Evolutionary conservation across 176 grass and related monocot genomes (phyloP), one percentile per base, ranked within the genome.

Genomic region (Cenchrus purpureus): DNA sequence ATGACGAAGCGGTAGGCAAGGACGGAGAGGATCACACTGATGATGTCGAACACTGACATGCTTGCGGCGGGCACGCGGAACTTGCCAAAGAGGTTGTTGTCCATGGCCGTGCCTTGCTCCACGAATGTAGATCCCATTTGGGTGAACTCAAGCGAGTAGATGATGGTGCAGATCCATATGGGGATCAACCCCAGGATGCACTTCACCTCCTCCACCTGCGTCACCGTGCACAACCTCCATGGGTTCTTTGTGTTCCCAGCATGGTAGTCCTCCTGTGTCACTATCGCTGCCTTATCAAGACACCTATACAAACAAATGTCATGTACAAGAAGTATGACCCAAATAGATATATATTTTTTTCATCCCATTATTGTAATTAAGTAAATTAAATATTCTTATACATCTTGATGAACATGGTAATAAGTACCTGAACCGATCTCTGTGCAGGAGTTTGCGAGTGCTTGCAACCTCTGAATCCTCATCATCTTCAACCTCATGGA

Each of bases 161-260:
- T 31, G 67, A 94, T 94, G 46, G 91, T 94, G 73, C 92, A 88
- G 4, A 91, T 13, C 92, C 88, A 94, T 31, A 94, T 88, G 43
- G 92, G 92, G 2, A 94, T 51, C 79, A 94, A 66, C 31, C 74
- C 82, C 1, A 90, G 64, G 34, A 88, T 42, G 65, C 52, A 88
- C 86, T 98, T 98, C 78, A 98, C 95, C 85, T 97, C 94, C 83
- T 97, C 94, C 69, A 94, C 92, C 83, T 97, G 90, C 15, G 94
- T 97, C 70, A 97, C 91, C 20, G 94, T 94, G 89, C 94, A 94
- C 25, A 97, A 95, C 95, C 87, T 97, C 94, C 82, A 25, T 25
- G 22, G 22, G 22, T 25, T 25, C 22, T 25, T 25, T 25, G 22
- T 25, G 22, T 25, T 25, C 22, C 22, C 22, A 25, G 22, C 22